Percentiles rank a stretch among this genome's conserved stretches.
Conservation (phyloP, 768 basidiomycete species). For the Lentinula sp. region DNA sequence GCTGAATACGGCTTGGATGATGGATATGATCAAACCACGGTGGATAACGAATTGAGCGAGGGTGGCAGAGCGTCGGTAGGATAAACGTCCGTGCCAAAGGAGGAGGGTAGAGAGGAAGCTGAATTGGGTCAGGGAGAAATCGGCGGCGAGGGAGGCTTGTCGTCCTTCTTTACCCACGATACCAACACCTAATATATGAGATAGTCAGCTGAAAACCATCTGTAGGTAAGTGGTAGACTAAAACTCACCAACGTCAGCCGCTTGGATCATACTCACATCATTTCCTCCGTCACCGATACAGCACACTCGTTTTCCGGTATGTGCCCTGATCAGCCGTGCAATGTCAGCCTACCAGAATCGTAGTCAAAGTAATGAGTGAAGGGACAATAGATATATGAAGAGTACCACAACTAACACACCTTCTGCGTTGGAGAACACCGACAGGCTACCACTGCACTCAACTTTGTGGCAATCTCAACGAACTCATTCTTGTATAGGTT, state of each 20-base stretch:
- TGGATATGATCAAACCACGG: slow-evolving; percentile 91
- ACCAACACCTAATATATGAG: slow-evolving; percentile 65
- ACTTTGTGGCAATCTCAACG: slow-evolving; percentile 91
- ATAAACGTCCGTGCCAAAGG: slow-evolving; percentile 98
- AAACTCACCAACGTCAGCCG: slow-evolving; percentile 90
- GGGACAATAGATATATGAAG: not conserved
- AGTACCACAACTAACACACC: not conserved
- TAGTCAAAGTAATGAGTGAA: too few species aligned
- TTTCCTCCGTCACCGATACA: slow-evolving; percentile 99
- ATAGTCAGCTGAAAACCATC: too few species aligned
- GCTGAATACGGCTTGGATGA: slow-evolving; percentile 97
- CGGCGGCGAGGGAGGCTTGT: slow-evolving; percentile 97
- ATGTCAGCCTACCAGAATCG: slow-evolving; percentile 60
- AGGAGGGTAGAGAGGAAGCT: slow-evolving; percentile 92
- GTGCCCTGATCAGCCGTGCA: slow-evolving; percentile 82
- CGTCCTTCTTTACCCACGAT: slow-evolving; percentile 99
- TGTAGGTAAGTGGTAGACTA: not conserved
- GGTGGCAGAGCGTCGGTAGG: slow-evolving; percentile 96
- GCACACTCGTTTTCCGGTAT: slow-evolving; percentile 93
- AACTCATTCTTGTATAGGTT: slow-evolving; percentile 91
- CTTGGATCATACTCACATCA: slow-evolving; percentile 99
- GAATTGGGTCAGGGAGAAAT: slow-evolving; percentile 98
- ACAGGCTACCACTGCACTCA: slow-evolving; percentile 95
- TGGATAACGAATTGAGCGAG: slow-evolving; percentile 98
- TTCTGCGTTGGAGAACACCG: slow-evolving; percentile 99